Percentiles rank a stretch among this genome's conserved stretches.
phyloP scores from a whole-genome alignment of 768 basidiomycete species.

The Solioccasus polychromus region DNA sequence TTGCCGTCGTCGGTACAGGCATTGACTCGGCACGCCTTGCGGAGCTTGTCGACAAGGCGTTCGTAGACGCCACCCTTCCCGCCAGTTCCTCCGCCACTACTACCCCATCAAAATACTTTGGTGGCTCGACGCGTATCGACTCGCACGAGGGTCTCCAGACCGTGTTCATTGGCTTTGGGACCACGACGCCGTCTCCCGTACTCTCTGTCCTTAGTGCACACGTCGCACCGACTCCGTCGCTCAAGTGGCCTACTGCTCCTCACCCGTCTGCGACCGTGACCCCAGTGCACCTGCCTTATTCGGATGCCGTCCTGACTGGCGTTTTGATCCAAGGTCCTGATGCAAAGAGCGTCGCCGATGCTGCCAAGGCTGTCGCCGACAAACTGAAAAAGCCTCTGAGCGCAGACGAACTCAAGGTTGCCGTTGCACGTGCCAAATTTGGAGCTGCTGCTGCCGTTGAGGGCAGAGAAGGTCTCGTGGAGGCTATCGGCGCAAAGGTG shows the following conservation, averaged over 20 bases:
- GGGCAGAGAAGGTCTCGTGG: constrained; percentile 61
- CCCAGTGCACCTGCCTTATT: constrained; percentile 81
- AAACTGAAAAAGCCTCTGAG: constrained; percentile 59
- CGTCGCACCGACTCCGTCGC: constrained; percentile 70
- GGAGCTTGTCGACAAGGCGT: constrained; percentile 68
- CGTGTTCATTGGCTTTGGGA: constrained; percentile 86
- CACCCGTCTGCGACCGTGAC: constrained; percentile 64
- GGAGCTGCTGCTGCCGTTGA: constrained; percentile 69
- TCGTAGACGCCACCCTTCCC: constrained; percentile 38
- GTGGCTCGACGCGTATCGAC: constrained; percentile 82
- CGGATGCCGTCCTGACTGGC: constrained; percentile 88
- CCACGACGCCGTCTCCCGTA: constrained; percentile 63
- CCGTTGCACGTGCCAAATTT: constrained; percentile 88
- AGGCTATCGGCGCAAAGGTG: constrained; percentile 64
- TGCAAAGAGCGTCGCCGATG: constrained; percentile 59
- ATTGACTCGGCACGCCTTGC: constrained; percentile 70
- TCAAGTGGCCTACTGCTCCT: constrained; percentile 80
- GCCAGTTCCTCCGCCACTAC: constrained; percentile 34
- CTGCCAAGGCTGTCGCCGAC: constrained; percentile 64
- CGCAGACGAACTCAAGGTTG: constrained; percentile 72
- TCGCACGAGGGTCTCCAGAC: constrained; percentile 64
- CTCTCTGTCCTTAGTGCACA: constrained; percentile 78
- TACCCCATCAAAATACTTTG: constrained; percentile 55
- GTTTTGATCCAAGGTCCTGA: constrained; percentile 73
- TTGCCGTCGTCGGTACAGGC: constrained; percentile 86